phyloP scores from a whole-genome alignment of 2,329 filamentous ascomycete species.

The Chrysoporthe puriensis region DNA sequence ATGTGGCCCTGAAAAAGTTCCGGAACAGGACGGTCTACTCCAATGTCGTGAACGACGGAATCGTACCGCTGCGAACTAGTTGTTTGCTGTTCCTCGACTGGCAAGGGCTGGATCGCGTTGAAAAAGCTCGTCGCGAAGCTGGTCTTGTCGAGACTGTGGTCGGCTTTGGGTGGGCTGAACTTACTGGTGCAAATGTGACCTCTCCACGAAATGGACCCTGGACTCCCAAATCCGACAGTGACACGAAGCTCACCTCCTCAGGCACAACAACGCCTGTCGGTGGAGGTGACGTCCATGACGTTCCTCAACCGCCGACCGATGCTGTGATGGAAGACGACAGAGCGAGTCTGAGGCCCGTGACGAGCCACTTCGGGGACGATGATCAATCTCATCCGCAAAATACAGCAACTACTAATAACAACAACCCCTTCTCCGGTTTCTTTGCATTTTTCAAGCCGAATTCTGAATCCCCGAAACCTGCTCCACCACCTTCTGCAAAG shows the following conservation, averaged over 20 bases:
- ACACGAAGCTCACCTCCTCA: constrained; percentile 22
- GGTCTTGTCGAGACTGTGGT: constrained; percentile 91
- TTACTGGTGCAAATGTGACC: constrained; percentile 72
- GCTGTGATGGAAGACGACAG: constrained; percentile 70
- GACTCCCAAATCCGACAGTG: constrained; percentile 41
- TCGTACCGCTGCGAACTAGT: constrained; percentile 91
- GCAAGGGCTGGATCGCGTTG: constrained; percentile 89
- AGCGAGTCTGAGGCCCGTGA: constrained; percentile 55
- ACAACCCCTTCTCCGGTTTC: constrained; percentile 63
- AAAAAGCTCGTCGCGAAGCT: constrained; percentile 91
- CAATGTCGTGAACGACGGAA: constrained; percentile 96
- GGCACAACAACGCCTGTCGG: constrained; percentile 42
- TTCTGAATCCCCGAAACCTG: constrained; percentile 54
- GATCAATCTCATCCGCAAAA: constrained; percentile 32
- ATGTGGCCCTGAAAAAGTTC: constrained; percentile 84
- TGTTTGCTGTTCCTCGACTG: constrained; percentile 97
- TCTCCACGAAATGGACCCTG: constrained; percentile 50
- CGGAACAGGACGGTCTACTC: constrained; percentile 91
- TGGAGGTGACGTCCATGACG: constrained; percentile 52
- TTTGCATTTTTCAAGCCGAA: constrained; percentile 72
- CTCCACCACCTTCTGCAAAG: constrained; percentile 55
- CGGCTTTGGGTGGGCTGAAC: constrained; percentile 91
- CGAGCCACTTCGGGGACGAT: constrained; percentile 39
- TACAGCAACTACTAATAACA: constrained; percentile 43
- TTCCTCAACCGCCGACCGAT: constrained; percentile 71